These are phyloP conservation scores for Fonsecaea pedrosoi DNA, from an alignment of 2,329 filamentous ascomycete species.

Conservation along the genomic window DNA sequence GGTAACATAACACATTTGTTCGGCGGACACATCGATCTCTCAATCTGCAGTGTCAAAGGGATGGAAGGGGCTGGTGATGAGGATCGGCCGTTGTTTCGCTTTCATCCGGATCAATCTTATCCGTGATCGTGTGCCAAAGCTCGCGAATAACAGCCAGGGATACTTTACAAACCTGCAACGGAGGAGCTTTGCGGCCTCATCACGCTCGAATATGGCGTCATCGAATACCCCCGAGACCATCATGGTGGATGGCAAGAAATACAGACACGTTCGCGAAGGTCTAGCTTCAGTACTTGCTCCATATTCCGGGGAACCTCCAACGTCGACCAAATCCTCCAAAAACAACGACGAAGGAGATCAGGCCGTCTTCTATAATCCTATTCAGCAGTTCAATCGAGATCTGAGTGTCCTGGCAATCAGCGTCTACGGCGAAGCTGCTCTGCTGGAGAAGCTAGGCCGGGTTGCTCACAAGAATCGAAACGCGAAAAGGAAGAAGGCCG, in stretches of 20 bases:
- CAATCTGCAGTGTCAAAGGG: background rate
- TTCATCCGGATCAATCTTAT: constrained; percentile 7
- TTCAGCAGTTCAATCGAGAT: constrained; percentile 98
- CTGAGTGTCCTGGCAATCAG: constrained; percentile 91
- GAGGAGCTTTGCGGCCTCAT: constrained; percentile 15
- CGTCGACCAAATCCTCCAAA: constrained; percentile 49
- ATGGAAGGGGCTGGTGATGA: constrained; percentile 11
- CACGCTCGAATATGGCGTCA: constrained; percentile 24
- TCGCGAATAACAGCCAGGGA: background rate
- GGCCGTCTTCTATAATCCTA: constrained; percentile 95
- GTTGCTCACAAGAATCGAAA: constrained; percentile 44
- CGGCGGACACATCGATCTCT: background rate
- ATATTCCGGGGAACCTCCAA: constrained; percentile 50
- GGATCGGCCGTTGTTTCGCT: constrained; percentile 12
- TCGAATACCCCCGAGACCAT: constrained; percentile 12
- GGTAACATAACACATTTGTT: background rate
- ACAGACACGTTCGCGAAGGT: constrained; percentile 70
- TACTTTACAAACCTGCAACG: background rate
- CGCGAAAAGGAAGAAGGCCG: constrained; percentile 47
- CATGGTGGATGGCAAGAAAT: constrained; percentile 59
- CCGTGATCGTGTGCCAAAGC: background rate
- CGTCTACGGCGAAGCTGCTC: constrained; percentile 75
- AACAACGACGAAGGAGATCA: constrained; percentile 70
- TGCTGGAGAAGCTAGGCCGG: constrained; percentile 60
- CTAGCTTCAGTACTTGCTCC: constrained; percentile 72